Conservation (phyloP, 495 filamentous ascomycete genomes). For the Lophium mytilinum region DNA sequence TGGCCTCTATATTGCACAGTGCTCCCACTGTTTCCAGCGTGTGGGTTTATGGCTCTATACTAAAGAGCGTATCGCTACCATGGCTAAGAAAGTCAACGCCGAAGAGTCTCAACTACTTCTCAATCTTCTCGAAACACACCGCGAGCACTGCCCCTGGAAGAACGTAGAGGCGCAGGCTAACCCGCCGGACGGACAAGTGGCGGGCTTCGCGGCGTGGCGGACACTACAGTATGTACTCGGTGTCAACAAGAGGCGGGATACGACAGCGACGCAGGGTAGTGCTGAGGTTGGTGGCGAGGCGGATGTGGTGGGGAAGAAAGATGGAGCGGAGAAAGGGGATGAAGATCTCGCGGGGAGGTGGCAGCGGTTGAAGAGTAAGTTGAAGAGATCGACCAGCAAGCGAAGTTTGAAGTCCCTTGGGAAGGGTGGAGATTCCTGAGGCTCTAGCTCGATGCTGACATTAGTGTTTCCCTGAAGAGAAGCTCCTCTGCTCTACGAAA, state of each 20-base stretch:
- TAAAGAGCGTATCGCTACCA: slow-evolving; percentile 14
- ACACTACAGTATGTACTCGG: slow-evolving; percentile 22
- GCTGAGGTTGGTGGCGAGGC: neutral
- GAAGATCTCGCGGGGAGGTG: slow-evolving; percentile 10
- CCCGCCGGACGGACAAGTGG: slow-evolving; percentile 18
- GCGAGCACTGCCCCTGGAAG: slow-evolving; percentile 37
- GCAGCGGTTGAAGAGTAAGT: slow-evolving; percentile 18
- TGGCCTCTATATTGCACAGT: slow-evolving; percentile 60
- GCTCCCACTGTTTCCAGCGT: slow-evolving; percentile 76
- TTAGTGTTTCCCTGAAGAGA: too few species aligned
- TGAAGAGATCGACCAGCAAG: slow-evolving; percentile 12
- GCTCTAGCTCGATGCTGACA: too few species aligned
- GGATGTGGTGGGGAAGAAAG: neutral
- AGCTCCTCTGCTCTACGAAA: too few species aligned
- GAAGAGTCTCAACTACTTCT: slow-evolving; percentile 32
- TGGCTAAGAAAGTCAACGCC: slow-evolving; percentile 30
- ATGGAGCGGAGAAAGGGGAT: neutral
- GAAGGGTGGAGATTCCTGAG: too few species aligned
- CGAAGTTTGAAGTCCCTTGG: too few species aligned
- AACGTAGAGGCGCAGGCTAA: slow-evolving; percentile 28
- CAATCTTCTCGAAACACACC: slow-evolving; percentile 30
- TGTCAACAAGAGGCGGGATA: neutral
- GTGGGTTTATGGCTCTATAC: slow-evolving; percentile 89
- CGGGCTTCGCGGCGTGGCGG: slow-evolving; percentile 27
- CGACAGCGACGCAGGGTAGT: neutral